phyloP scores from a whole-genome alignment of 2,329 filamentous ascomycete genomes.

The Alternaria viburni region DNA sequence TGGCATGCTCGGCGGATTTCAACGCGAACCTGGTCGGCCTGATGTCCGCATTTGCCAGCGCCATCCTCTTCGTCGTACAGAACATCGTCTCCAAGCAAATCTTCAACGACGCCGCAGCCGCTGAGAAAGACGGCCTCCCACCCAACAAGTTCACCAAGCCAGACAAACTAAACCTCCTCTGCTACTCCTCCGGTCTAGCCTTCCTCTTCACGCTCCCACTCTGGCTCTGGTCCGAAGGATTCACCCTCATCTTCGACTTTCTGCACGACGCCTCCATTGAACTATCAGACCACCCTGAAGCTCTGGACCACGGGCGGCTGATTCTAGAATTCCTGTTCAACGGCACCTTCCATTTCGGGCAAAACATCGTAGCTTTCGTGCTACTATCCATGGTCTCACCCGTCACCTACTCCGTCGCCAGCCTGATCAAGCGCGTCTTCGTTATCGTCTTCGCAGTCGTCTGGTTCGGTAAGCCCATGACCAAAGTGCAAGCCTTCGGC shows the following conservation, averaged over 20 bases:
- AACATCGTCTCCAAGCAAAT: conserved; percentile 98
- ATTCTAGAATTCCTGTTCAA: conserved; percentile 94
- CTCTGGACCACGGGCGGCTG: conserved; percentile 67
- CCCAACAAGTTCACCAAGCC: conserved; percentile 73
- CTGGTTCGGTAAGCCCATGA: conserved; percentile 94
- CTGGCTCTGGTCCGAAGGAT: conserved; percentile 91
- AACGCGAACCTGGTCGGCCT: conserved; percentile 90
- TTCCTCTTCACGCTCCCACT: conserved; percentile 88
- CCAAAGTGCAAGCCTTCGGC: conserved; percentile 78
- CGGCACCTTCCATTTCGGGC: conserved; percentile 92
- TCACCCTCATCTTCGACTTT: conserved; percentile 77
- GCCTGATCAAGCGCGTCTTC: conserved; percentile 94
- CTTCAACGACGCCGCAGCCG: conserved; percentile 90
- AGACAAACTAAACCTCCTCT: conserved; percentile 95
- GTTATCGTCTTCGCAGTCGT: conserved; percentile 94
- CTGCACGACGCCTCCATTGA: conserved; percentile 80
- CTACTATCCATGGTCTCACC: conserved; percentile 92
- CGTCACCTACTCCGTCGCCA: conserved; percentile 96
- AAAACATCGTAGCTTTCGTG: conserved; percentile 94
- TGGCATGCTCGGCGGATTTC: conserved; percentile 93
- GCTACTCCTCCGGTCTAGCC: conserved; percentile 93
- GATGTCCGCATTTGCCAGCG: conserved; percentile 84
- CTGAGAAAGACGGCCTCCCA: conserved; percentile 73
- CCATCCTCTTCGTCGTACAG: conserved; percentile 93
- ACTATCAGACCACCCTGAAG: conserved; percentile 76